Evolutionary conservation across 2,329 filamentous ascomycete species (phyloP).

Genomic region (Drechslerella coelobrocha): DNA sequence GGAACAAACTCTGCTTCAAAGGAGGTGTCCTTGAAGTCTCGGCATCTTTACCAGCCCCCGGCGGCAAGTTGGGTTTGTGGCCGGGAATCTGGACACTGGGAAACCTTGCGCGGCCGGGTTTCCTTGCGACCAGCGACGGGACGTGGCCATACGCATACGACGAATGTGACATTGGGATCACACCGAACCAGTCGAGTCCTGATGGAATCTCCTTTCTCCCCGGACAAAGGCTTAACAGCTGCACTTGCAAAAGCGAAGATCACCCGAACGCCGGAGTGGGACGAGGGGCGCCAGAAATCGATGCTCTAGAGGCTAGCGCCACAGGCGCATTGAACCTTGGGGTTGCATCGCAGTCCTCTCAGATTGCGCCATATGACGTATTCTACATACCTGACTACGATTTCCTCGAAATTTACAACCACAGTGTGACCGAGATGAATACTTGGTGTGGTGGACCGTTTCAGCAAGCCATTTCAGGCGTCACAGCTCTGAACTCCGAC

Average conservation of each 20-base stretch:
- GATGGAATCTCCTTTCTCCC: slow-evolving; percentile 72
- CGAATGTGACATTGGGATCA: slow-evolving; percentile 75
- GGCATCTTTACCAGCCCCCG: slow-evolving; percentile 41
- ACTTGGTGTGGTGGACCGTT: slow-evolving; percentile 68
- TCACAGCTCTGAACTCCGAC: slow-evolving; percentile 69
- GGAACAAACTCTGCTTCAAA: slow-evolving; percentile 77
- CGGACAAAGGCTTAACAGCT: slow-evolving; percentile 73
- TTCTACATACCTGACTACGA: slow-evolving; percentile 65
- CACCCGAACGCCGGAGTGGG: slow-evolving; percentile 72
- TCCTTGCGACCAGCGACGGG: slow-evolving; percentile 73
- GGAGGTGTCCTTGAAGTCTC: slow-evolving; percentile 69
- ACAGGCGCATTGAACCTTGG: slow-evolving; percentile 54
- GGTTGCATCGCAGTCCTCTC: slow-evolving; percentile 62
- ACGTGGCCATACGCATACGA: slow-evolving; percentile 78
- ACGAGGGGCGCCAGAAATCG: slow-evolving; percentile 73
- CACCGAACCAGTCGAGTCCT: slow-evolving; percentile 72
- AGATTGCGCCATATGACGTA: slow-evolving; percentile 61
- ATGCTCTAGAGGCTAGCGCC: slow-evolving; percentile 73
- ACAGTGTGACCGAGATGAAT: slow-evolving; percentile 66
- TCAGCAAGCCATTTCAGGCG: slow-evolving; percentile 69
- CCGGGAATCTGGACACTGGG: slow-evolving; percentile 75
- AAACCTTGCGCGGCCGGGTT: slow-evolving; percentile 73
- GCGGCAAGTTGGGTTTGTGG: slow-evolving; percentile 45
- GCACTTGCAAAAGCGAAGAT: slow-evolving; percentile 69
- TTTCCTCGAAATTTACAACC: slow-evolving; percentile 71